Conservation (phyloP, 345 rosid genomes). For the Adansonia digitata region DNA sequence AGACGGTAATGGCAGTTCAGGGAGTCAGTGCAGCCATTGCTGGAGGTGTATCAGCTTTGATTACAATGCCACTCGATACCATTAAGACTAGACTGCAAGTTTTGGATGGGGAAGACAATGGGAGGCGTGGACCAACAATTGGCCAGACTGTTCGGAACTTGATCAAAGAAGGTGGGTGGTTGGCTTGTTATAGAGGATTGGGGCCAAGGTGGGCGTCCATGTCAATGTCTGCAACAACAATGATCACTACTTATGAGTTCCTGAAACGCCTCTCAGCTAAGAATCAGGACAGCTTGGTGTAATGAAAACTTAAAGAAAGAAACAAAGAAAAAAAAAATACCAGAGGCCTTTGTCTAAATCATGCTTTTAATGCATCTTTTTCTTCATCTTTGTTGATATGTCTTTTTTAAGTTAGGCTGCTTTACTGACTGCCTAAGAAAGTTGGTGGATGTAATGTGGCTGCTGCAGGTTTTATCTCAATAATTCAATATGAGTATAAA, state of each 20-base stretch:
- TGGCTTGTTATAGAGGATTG: slow-evolving; percentile 85
- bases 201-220: slow-evolving; percentile 93
- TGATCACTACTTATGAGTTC: slow-evolving; percentile 97
- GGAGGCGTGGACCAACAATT: slow-evolving; percentile 61
- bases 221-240: slow-evolving; percentile 86
- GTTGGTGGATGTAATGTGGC: not conserved
- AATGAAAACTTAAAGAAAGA: not conserved
- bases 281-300: slow-evolving; percentile 47
- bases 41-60: slow-evolving; percentile 84
- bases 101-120: slow-evolving; percentile 67
- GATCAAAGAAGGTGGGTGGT: slow-evolving; percentile 89
- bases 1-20: slow-evolving; percentile 79
- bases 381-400: not conserved
- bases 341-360: not conserved
- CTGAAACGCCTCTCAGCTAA: slow-evolving; percentile 80
- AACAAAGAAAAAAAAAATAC: not conserved
- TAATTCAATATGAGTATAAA: not conserved
- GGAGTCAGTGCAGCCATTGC: slow-evolving; percentile 96
- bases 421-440: not conserved
- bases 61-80: slow-evolving; percentile 93
- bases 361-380: not conserved
- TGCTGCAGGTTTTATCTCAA: not conserved
- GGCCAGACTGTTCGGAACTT: slow-evolving; percentile 70
- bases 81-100: slow-evolving; percentile 94
- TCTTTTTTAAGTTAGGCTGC: not conserved